Percentiles rank a stretch among this genome's conserved stretches.
Conservation (phyloP, 1,284 basidiomycete genomes). For the Rhodotorula glutinis region DNA sequence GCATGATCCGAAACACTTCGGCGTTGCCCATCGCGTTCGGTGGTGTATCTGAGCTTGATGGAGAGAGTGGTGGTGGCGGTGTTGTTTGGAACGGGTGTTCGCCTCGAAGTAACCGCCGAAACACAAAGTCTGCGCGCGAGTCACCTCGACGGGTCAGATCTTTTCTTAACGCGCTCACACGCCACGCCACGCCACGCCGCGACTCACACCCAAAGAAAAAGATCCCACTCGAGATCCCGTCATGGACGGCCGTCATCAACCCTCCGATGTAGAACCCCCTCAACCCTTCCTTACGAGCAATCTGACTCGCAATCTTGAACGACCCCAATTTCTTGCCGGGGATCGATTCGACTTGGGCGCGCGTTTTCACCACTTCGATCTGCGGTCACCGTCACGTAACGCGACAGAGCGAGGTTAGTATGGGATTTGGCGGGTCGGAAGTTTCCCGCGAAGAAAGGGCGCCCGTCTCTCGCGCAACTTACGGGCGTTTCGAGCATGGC, state of each 20-base stretch:
- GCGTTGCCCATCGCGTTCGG: constrained; percentile 21
- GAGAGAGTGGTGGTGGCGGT: background rate
- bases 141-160: too few species aligned
- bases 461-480: background rate
- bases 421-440: too few species aligned
- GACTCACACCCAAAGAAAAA: constrained; percentile 44
- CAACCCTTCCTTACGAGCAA: constrained; percentile 41
- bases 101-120: constrained; percentile 38
- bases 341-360: constrained; percentile 43
- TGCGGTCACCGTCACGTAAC: too few species aligned
- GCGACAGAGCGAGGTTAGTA: too few species aligned
- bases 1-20: constrained; percentile 40
- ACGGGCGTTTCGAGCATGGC: constrained; percentile 46
- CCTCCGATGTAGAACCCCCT: constrained; percentile 45
- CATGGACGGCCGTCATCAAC: constrained; percentile 44
- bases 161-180: background rate
- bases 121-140: constrained; percentile 35
- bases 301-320: constrained; percentile 42
- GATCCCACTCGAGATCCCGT: constrained; percentile 43
- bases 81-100: constrained; percentile 33
- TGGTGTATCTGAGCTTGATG: background rate
- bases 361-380: constrained; percentile 47
- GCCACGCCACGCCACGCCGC: too few species aligned
- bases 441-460: background rate
- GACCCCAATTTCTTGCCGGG: constrained; percentile 41